A percentile compares a stretch with the other conserved stretches of the same genome.
phyloP scores from a whole-genome alignment of 2,329 filamentous ascomycete genomes.

The Ophiostoma triangulosporum region DNA sequence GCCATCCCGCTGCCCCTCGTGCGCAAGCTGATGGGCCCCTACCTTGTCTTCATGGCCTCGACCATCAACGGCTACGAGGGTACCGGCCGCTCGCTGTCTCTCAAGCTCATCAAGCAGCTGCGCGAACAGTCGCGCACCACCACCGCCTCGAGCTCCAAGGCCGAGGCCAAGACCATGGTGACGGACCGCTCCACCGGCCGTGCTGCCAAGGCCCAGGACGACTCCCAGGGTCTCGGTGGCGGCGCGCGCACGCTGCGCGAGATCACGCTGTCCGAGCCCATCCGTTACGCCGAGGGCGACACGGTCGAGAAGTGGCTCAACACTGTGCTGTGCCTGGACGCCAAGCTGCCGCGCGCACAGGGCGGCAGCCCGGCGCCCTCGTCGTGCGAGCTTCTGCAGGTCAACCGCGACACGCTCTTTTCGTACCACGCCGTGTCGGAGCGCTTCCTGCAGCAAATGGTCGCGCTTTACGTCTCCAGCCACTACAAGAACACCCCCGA shows the following conservation, averaged over 20 bases:
- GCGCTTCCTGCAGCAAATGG: constrained; percentile 96
- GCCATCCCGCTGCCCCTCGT: constrained; percentile 91
- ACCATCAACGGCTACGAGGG: constrained; percentile 99
- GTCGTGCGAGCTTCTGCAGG: constrained; percentile 80
- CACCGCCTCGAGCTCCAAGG: constrained; percentile 30
- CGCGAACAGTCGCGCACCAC: constrained; percentile 71
- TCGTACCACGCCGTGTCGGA: constrained; percentile 96
- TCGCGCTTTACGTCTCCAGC: constrained; percentile 89
- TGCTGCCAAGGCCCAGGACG: constrained; percentile 48
- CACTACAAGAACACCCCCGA: constrained; percentile 98
- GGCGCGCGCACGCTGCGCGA: constrained; percentile 61
- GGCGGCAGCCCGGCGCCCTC: constrained; percentile 79
- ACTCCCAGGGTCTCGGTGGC: constrained; percentile 36
- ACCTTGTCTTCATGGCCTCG: constrained; percentile 97
- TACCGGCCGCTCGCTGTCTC: constrained; percentile 81
- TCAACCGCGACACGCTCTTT: constrained; percentile 95
- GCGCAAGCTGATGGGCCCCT: constrained; percentile 87
- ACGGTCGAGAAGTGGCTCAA: constrained; percentile 95
- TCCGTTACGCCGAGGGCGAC: constrained; percentile 85
- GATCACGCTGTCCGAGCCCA: constrained; percentile 85
- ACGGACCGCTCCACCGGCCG: constrained; percentile 73
- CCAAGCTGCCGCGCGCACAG: constrained; percentile 64
- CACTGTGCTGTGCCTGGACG: constrained; percentile 82
- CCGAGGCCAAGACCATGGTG: constrained; percentile 26
- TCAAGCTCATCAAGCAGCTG: constrained; percentile 95